These are phyloP conservation scores for Fusarium protoensiforme DNA, from an alignment of 2,329 filamentous ascomycete species.

Conservation along the genomic window DNA sequence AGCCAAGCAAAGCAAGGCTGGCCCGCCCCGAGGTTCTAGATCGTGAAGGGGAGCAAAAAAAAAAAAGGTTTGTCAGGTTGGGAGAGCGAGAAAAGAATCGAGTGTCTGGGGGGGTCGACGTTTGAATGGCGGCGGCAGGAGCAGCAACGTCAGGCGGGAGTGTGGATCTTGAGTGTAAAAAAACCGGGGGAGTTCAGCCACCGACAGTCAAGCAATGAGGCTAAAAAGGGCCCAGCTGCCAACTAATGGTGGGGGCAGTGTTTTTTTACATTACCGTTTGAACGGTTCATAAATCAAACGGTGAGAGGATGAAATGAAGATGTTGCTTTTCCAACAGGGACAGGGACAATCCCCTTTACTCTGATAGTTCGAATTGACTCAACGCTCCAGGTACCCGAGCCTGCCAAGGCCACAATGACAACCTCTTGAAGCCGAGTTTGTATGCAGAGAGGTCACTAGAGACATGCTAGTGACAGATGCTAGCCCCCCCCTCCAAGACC, in stretches of 20 bases:
- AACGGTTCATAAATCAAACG: conserved; percentile 9
- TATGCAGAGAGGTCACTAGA: neutral
- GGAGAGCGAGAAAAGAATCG: conserved; percentile 3
- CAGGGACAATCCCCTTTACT: neutral
- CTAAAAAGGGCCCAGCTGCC: conserved; percentile 11
- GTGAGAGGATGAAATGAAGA: conserved; percentile 11
- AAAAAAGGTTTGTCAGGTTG: neutral
- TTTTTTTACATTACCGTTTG: neutral
- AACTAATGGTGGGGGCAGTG: neutral
- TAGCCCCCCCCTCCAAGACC: neutral
- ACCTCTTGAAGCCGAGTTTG: neutral
- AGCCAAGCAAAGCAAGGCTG: conserved; percentile 7
- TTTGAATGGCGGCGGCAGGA: neutral
- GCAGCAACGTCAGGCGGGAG: conserved; percentile 8
- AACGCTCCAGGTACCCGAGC: neutral
- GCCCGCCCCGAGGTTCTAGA: conserved; percentile 9
- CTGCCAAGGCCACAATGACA: neutral
- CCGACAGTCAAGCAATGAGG: conserved; percentile 17
- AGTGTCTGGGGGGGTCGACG: neutral
- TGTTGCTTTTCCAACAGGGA: neutral
- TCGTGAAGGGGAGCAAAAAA: neutral
- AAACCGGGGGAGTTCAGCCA: conserved; percentile 27
- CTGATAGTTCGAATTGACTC: neutral
- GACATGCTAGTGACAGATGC: neutral
- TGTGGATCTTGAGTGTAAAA: conserved; percentile 2